Base-by-base conservation (phyloP, 257 asterid genomes). In the Apocynum venetum region DNA sequence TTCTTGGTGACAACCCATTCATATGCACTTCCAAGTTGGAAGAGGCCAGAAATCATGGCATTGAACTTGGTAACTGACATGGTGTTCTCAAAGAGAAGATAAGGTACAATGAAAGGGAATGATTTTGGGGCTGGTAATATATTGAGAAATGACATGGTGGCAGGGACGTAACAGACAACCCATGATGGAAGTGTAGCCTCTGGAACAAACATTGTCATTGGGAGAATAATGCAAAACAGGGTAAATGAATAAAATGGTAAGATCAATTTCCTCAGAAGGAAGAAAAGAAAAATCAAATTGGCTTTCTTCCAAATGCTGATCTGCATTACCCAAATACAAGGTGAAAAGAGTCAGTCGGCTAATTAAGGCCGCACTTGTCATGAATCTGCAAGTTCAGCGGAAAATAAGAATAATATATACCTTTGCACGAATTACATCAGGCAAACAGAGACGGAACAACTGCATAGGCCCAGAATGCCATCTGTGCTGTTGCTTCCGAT, bases 401-500 rank as follows among this genome's bases (percentile, higher is more conserved):
- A 4, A 8, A 19, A 38, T 11, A 40, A 44, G 49, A 72, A 25
- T 7, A 56, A 1, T 20, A 17, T 40, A 35, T 84, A 92, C 98
- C 96, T 94, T 92, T 56, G 97, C 85, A 75, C 51, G 82, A 65
- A 94, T 52, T 41, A 94, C 83, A 78, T 89, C 97, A 3, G 97
- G 98, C 82, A 94, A 83, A 85, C 98, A 94, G 52, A 94, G 97
- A 20, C 97, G 96, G 80, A 94, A 94, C 84, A 94, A 75, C 81
- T 94, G 98, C 98, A 94, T 94, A 3, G 98, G 98, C 69, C 98
- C 98, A 11, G 98, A 94, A 90, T 94, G 97, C 98, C 98, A 94
- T 80, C 98, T 86, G 35, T 94, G 97, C 78, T 94, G 98, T 60
- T 94, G 98, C 85, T 94, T 94, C 76, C 97, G 68, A 47, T 94